phyloP scores from a whole-genome alignment of 2,329 filamentous ascomycete species.

The Paraconiothyrium brasiliense region DNA sequence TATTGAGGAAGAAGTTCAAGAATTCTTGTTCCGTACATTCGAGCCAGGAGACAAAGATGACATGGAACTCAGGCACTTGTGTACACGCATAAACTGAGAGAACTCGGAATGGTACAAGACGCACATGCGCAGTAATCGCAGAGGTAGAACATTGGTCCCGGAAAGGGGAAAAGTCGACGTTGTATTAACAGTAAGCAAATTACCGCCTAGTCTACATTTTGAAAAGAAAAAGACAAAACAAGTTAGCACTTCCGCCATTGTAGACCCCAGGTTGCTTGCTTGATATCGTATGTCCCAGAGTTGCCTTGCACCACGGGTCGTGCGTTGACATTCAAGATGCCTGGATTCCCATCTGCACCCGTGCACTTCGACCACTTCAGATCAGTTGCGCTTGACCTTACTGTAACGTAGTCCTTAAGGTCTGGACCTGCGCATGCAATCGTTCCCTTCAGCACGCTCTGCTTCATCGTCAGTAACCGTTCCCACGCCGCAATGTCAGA shows the following conservation, averaged over 20 bases:
- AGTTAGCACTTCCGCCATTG: slow-evolving; percentile 41
- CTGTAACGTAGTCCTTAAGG: slow-evolving; percentile 37
- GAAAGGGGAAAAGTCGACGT: not conserved
- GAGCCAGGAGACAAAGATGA: slow-evolving; percentile 3
- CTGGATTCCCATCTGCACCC: slow-evolving; percentile 34
- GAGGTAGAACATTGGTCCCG: not conserved
- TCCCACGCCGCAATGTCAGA: not conserved
- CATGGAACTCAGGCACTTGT: not conserved
- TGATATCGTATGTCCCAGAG: slow-evolving; percentile 39
- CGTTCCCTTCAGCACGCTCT: slow-evolving; percentile 32
- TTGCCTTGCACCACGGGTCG: slow-evolving; percentile 40
- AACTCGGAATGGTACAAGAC: not conserved
- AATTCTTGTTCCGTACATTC: not conserved
- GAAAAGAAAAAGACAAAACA: not conserved
- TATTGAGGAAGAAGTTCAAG: not conserved
- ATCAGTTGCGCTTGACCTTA: slow-evolving; percentile 32
- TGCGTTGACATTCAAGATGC: slow-evolving; percentile 45
- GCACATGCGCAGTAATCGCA: not conserved
- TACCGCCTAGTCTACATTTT: slow-evolving; percentile 11
- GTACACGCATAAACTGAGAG: not conserved
- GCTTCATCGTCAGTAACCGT: slow-evolving; percentile 2
- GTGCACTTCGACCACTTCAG: slow-evolving; percentile 44
- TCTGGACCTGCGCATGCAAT: slow-evolving; percentile 36
- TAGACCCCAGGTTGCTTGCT: slow-evolving; percentile 37
- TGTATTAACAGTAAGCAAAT: slow-evolving; percentile 8